Percentiles rank a stretch among this genome's conserved stretches.
Evolutionary conservation across 2,329 filamentous ascomycete genomes (phyloP).

Genomic region (Nigrograna mackinnonii): DNA sequence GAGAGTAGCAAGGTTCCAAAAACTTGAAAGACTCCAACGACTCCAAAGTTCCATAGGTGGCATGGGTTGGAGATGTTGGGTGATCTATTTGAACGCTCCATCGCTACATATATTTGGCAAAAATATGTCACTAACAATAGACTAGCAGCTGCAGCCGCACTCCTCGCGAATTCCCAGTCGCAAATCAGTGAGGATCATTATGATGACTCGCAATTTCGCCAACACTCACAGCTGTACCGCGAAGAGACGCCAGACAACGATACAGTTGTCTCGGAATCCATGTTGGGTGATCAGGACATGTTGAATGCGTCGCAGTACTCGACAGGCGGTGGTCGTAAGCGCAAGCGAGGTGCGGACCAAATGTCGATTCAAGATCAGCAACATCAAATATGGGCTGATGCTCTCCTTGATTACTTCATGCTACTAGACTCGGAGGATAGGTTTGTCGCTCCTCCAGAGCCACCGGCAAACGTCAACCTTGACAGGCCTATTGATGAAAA

Average conservation of each 20-base stretch:
- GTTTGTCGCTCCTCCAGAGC: slow-evolving; percentile 70
- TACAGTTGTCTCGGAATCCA: slow-evolving; percentile 81
- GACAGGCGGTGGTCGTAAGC: slow-evolving; percentile 62
- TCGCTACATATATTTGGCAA: no score
- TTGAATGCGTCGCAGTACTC: slow-evolving; percentile 70
- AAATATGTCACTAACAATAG: no score
- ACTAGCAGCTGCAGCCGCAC: no score
- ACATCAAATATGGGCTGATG: slow-evolving; percentile 89
- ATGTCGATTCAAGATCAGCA: slow-evolving; percentile 73
- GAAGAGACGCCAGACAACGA: slow-evolving; percentile 83
- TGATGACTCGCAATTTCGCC: slow-evolving; percentile 63
- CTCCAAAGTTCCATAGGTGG: no score
- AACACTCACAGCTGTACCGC: slow-evolving; percentile 66
- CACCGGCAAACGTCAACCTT: slow-evolving; percentile 83
- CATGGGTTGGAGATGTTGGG: no score
- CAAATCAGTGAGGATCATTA: slow-evolving; percentile 61
- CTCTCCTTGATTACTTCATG: slow-evolving; percentile 94
- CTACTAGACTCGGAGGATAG: slow-evolving; percentile 78
- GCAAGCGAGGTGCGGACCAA: slow-evolving; percentile 74
- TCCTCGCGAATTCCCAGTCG: slow-evolving; percentile 32
- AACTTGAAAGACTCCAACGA: no score
- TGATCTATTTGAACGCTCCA: no score
- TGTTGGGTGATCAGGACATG: slow-evolving; percentile 81
- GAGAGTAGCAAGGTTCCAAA: no score
- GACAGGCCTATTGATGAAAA: slow-evolving; percentile 94